Conservation (phyloP, 352 stramenopile species). For the Blastocystis sp. region DNA sequence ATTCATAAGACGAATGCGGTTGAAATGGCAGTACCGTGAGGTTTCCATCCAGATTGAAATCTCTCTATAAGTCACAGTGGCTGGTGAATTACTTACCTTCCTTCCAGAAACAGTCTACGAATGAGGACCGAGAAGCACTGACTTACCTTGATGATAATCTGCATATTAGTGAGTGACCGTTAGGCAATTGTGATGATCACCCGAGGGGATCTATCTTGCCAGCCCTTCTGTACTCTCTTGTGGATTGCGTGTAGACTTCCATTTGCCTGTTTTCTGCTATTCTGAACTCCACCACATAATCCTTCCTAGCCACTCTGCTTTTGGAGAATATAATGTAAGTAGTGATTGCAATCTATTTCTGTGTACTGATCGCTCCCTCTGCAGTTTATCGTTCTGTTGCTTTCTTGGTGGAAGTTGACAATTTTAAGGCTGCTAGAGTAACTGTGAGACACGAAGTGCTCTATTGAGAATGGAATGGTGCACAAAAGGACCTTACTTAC, state of each 20-base stretch:
- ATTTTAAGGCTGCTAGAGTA: constrained; percentile 32
- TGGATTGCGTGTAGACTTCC: too few species aligned
- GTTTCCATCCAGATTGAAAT: constrained; percentile 69
- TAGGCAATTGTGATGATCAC: background rate
- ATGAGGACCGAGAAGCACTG: background rate
- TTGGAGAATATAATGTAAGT: background rate
- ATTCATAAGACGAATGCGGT: background rate
- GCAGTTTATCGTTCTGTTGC: constrained; percentile 30
- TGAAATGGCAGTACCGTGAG: constrained; percentile 18
- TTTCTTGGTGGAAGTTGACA: constrained; percentile 4
- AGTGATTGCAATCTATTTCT: background rate
- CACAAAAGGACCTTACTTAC: constrained; percentile 2
- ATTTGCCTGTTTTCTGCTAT: too few species aligned
- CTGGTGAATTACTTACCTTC: constrained; percentile 6
- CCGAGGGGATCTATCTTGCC: background rate
- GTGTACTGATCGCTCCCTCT: background rate
- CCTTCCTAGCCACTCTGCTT: too few species aligned
- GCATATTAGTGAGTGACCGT: background rate
- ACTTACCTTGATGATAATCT: constrained; percentile 67
- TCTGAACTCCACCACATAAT: too few species aligned
- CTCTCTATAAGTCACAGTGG: constrained; percentile 26
- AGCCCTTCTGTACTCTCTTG: too few species aligned
- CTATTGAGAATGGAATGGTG: too few species aligned
- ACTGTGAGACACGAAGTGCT: background rate
- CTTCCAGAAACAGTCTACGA: constrained; percentile 45